Conservation (phyloP, 2,329 filamentous ascomycete genomes). For the Colletotrichum coccodes region DNA sequence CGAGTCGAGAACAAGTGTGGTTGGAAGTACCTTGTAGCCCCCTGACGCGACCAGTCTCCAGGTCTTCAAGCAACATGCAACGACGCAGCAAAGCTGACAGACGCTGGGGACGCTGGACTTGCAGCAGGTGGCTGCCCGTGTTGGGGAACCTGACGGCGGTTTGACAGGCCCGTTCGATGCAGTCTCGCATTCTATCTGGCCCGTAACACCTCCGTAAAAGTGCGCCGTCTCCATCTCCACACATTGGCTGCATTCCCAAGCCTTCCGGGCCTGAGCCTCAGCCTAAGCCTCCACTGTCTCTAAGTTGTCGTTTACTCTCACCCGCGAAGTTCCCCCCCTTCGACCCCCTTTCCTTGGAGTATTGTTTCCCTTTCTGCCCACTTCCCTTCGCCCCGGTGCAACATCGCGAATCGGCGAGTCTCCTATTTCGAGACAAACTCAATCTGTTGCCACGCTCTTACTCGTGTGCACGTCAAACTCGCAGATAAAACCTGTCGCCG, state of each 20-base stretch:
- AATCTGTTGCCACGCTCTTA: background rate
- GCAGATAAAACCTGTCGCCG: background rate
- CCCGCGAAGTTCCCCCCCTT: slow-evolving; percentile 5
- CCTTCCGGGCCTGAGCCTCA: slow-evolving; percentile 18
- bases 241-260: slow-evolving; percentile 22
- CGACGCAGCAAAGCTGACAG: background rate
- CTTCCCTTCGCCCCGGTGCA: slow-evolving; percentile 10
- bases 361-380: slow-evolving; percentile 3
- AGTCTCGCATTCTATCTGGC: background rate
- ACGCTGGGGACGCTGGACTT: slow-evolving; percentile 1
- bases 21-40: slow-evolving; percentile 18
- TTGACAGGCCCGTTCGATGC: slow-evolving; percentile 11
- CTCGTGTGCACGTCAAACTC: background rate
- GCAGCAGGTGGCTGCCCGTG: slow-evolving; percentile 15
- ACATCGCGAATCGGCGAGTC: slow-evolving; percentile 19
- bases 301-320: slow-evolving; percentile 18
- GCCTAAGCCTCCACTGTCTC: slow-evolving; percentile 22
- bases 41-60: slow-evolving; percentile 21
- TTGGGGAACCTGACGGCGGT: background rate
- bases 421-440: background rate
- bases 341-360: slow-evolving; percentile 29
- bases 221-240: slow-evolving; percentile 20
- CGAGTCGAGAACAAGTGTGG: background rate
- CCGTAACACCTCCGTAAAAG: background rate
- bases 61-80: slow-evolving; percentile 20